These are phyloP conservation scores for Pyrenochaeta sp. DNA, from an alignment of 2,329 filamentous ascomycete genomes.

Conservation along the genomic window DNA sequence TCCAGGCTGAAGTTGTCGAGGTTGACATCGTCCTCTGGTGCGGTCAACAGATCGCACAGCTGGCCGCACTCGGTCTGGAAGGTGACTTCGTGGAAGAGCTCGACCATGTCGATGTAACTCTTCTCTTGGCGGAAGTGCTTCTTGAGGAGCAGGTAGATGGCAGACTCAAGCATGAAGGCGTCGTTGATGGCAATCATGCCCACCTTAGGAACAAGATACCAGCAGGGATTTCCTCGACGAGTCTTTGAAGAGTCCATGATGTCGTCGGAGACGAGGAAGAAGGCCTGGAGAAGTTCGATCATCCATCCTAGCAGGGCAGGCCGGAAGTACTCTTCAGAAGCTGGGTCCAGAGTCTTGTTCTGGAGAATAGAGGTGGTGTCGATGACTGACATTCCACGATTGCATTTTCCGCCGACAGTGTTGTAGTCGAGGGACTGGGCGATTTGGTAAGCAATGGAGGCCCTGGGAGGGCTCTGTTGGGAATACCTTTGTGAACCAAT, in stretches of 20 bases:
- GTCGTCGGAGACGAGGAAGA: conserved; percentile 98
- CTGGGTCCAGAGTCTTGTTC: conserved; percentile 71
- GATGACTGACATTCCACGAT: conserved; percentile 96
- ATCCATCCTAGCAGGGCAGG: conserved; percentile 92
- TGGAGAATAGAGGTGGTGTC: conserved; percentile 87
- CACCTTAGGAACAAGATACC: conserved; percentile 89
- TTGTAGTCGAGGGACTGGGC: conserved; percentile 81
- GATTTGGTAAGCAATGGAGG: conserved; percentile 20
- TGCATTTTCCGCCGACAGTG: conserved; percentile 93
- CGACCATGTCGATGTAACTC: conserved; percentile 86
- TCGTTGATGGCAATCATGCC: conserved; percentile 99
- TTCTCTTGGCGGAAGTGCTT: conserved; percentile 91
- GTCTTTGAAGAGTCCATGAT: conserved; percentile 98
- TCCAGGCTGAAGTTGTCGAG: conserved; percentile 93
- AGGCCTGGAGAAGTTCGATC: conserved; percentile 97
- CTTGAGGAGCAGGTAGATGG: conserved; percentile 90
- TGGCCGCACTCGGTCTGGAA: conserved; percentile 97
- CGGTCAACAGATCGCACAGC: conserved; percentile 91
- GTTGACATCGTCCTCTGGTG: conserved; percentile 91
- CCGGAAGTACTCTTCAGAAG: conserved; percentile 79
- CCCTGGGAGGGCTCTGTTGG: conserved; percentile 4
- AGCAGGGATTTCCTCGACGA: conserved; percentile 91
- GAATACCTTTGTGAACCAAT: conserved; percentile 83
- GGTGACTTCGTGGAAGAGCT: conserved; percentile 94
- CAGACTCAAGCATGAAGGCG: conserved; percentile 90